Evolutionary conservation across 768 basidiomycete genomes (phyloP).

Genomic region (Russula foetens): DNA sequence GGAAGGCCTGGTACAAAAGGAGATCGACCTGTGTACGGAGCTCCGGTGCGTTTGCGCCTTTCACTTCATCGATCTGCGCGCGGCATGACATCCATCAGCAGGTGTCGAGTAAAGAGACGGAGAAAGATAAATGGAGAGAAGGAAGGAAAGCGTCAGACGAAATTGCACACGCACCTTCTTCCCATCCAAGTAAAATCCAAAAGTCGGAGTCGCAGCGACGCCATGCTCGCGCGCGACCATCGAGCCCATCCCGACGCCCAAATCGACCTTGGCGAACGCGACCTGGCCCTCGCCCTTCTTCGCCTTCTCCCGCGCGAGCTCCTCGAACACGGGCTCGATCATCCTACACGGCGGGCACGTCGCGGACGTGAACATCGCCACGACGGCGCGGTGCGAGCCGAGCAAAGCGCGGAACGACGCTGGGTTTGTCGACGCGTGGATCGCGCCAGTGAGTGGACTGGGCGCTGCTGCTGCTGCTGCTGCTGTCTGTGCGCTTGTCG

Average conservation of each 20-base stretch:
- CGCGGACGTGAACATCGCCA: slow-evolving; percentile 75
- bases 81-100: not conserved
- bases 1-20: slow-evolving; percentile 67
- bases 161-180: slow-evolving; percentile 42
- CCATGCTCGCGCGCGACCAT: slow-evolving; percentile 54
- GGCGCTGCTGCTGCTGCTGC: slow-evolving; percentile 21
- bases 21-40: slow-evolving; percentile 67
- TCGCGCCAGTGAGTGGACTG: slow-evolving; percentile 30
- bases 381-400: slow-evolving; percentile 55
- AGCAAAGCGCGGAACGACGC: slow-evolving; percentile 65
- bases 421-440: slow-evolving; percentile 68
- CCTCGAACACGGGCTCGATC: slow-evolving; percentile 79
- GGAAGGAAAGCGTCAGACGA: not conserved
- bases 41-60: slow-evolving; percentile 63
- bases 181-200: slow-evolving; percentile 78
- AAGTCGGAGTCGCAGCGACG: slow-evolving; percentile 78
- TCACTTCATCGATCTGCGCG: slow-evolving; percentile 55
- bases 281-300: slow-evolving; percentile 34
- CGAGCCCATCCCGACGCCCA: slow-evolving; percentile 56
- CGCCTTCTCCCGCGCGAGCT: slow-evolving; percentile 55
- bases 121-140: not conserved
- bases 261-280: slow-evolving; percentile 81
- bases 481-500: slow-evolving; percentile 45
- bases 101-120: not conserved
- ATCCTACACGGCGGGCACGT: slow-evolving; percentile 73